These are phyloP conservation scores for Penicillium sp. DNA, from an alignment of 2,329 filamentous ascomycete species.

Conservation along the genomic window DNA sequence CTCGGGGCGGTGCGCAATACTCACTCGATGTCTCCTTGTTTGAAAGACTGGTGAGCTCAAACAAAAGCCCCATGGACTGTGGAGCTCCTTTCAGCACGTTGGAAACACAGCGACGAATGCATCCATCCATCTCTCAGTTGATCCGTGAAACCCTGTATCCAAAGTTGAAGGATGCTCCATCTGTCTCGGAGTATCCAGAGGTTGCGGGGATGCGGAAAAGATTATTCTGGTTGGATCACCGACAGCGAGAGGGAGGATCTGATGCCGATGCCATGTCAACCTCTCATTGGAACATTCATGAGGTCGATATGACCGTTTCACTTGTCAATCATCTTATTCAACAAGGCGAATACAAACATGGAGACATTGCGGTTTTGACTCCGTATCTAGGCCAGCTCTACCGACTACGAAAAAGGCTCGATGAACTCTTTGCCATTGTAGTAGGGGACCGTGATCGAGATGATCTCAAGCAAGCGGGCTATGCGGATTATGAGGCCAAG, in stretches of 20 bases:
- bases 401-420: slow-evolving; percentile 44
- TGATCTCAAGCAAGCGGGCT: slow-evolving; percentile 48
- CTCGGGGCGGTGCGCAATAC: slow-evolving; percentile 37
- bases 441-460: slow-evolving; percentile 64
- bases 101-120: slow-evolving; percentile 64
- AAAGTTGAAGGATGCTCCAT: slow-evolving; percentile 58
- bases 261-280: slow-evolving; percentile 32
- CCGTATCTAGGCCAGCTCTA: slow-evolving; percentile 57
- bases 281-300: slow-evolving; percentile 53
- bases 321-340: slow-evolving; percentile 65
- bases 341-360: slow-evolving; percentile 60
- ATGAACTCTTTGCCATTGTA: slow-evolving; percentile 57
- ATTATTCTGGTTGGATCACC: slow-evolving; percentile 56
- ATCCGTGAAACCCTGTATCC: slow-evolving; percentile 52
- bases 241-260: slow-evolving; percentile 38
- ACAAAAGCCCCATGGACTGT: slow-evolving; percentile 13
- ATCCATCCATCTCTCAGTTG: slow-evolving; percentile 60
- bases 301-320: slow-evolving; percentile 63
- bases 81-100: slow-evolving; percentile 46
- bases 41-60: slow-evolving; percentile 48
- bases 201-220: slow-evolving; percentile 51
- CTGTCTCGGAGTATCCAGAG: slow-evolving; percentile 38
- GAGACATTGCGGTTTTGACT: slow-evolving; percentile 70
- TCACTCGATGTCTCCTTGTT: slow-evolving; percentile 54
- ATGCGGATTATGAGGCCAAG: slow-evolving; percentile 29